A percentile compares a stretch with the other conserved stretches of the same genome.
Evolutionary conservation across 257 asterid species (phyloP).

Genomic region (Haberlea rhodopensis): DNA sequence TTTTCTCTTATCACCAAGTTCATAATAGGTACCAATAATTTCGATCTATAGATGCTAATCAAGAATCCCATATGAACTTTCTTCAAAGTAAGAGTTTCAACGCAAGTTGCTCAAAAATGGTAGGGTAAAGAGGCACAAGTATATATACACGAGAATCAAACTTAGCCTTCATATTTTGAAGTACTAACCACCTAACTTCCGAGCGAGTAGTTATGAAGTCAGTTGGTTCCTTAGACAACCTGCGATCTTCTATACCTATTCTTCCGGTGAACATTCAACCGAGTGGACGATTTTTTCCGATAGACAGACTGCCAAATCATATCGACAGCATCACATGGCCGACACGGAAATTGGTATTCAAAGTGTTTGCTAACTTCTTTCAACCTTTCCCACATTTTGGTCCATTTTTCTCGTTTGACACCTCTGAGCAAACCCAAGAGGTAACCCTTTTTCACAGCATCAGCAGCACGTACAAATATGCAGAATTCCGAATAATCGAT

Average conservation of each 20-base stretch:
- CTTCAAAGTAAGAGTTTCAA: neutral
- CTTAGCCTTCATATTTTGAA: conserved; percentile 1
- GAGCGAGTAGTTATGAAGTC: neutral
- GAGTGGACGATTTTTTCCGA: conserved; percentile 40
- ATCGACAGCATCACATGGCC: conserved; percentile 68
- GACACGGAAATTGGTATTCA: conserved; percentile 70
- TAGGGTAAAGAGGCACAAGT: neutral
- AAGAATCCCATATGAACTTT: neutral
- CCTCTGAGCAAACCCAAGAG: conserved; percentile 69
- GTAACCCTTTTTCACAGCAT: conserved; percentile 59
- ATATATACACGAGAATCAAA: neutral
- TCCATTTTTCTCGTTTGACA: conserved; percentile 52
- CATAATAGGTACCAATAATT: neutral
- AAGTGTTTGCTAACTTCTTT: conserved; percentile 44
- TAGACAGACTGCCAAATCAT: conserved; percentile 86
- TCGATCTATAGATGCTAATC: neutral
- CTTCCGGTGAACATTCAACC: conserved; percentile 46
- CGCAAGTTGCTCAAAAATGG: neutral
- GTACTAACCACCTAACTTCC: conserved; percentile 6
- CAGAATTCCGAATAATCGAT: conserved; percentile 75
- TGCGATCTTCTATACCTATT: conserved; percentile 54
- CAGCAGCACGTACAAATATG: conserved; percentile 51
- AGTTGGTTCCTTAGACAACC: conserved; percentile 18
- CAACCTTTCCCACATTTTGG: conserved; percentile 68
- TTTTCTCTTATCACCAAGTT: conserved; percentile 9